Percentiles rank a stretch among this genome's conserved stretches.
These are phyloP conservation scores for Debaryomycetaceae sp. DNA, from an alignment of 1,139 yeast genomes.

Conservation along the genomic window DNA sequence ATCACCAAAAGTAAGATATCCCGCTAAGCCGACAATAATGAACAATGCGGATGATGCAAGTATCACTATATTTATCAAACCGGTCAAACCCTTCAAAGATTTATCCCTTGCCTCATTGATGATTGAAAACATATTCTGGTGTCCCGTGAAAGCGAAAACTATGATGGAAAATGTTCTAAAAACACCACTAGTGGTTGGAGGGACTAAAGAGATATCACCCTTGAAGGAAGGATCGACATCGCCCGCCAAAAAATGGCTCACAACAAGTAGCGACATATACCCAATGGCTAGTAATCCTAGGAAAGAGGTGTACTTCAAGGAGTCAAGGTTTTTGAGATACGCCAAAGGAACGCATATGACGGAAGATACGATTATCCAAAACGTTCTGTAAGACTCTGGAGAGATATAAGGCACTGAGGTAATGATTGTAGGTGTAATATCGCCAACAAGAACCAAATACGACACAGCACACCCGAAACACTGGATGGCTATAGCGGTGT, in stretches of 20 bases:
- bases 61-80: constrained; percentile 56
- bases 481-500: constrained; percentile 82
- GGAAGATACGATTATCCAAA: constrained; percentile 38
- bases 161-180: constrained; percentile 55
- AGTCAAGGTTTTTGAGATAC: constrained; percentile 41
- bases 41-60: constrained; percentile 32
- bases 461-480: constrained; percentile 55
- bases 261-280: constrained; percentile 37
- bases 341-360: constrained; percentile 40
- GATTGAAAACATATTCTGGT: constrained; percentile 49
- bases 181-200: constrained; percentile 57
- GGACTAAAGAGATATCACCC: constrained; percentile 57
- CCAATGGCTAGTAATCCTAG: constrained; percentile 40
- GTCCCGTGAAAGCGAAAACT: constrained; percentile 49
- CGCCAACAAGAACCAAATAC: constrained; percentile 45
- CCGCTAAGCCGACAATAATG: constrained; percentile 39
- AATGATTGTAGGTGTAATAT: constrained; percentile 42
- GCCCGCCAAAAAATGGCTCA: constrained; percentile 29
- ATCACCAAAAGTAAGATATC: constrained; percentile 45
- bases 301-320: constrained; percentile 42
- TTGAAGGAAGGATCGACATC: constrained; percentile 44
- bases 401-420: constrained; percentile 20
- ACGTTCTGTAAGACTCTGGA: constrained; percentile 20
- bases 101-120: constrained; percentile 54
- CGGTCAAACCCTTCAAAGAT: constrained; percentile 45